Evolutionary conservation across 345 rosid genomes (phyloP).

Genomic region (Streptanthus diversifolius): DNA sequence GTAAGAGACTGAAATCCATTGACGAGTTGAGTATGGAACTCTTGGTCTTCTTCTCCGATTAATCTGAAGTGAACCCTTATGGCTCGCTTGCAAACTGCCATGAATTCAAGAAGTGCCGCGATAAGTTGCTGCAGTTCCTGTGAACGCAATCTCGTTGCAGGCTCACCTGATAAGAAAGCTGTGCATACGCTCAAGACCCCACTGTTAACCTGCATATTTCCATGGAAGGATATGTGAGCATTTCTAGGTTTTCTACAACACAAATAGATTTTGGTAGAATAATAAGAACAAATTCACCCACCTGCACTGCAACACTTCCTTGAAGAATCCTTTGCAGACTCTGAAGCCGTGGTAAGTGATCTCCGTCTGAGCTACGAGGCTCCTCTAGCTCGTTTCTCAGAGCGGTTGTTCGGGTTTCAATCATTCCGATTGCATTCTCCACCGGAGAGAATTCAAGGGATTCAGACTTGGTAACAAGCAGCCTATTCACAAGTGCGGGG

Average conservation of each 20-base stretch:
- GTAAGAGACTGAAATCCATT: slow-evolving; percentile 98
- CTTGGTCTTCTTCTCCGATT: slow-evolving; percentile 98
- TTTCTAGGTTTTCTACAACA: slow-evolving; percentile 1
- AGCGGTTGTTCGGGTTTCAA: slow-evolving; percentile 95
- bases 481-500: slow-evolving; percentile 93
- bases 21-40: slow-evolving; percentile 97
- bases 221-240: neutral
- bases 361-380: slow-evolving; percentile 99
- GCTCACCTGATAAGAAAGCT: slow-evolving; percentile 97
- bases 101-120: slow-evolving; percentile 94
- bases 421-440: slow-evolving; percentile 99
- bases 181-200: slow-evolving; percentile 98
- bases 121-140: slow-evolving; percentile 97
- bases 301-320: slow-evolving; percentile 99
- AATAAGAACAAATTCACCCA: slow-evolving; percentile 26
- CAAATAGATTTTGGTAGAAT: neutral
- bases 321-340: slow-evolving; percentile 97
- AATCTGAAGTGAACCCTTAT: slow-evolving; percentile 88
- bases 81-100: slow-evolving; percentile 99
- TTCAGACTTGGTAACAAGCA: slow-evolving; percentile 82
- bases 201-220: slow-evolving; percentile 80
- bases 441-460: slow-evolving; percentile 98
- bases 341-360: slow-evolving; percentile 92
- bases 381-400: slow-evolving; percentile 92
- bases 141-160: slow-evolving; percentile 89